Base-by-base conservation (phyloP, 768 basidiomycete species). In the Panus rudis region DNA sequence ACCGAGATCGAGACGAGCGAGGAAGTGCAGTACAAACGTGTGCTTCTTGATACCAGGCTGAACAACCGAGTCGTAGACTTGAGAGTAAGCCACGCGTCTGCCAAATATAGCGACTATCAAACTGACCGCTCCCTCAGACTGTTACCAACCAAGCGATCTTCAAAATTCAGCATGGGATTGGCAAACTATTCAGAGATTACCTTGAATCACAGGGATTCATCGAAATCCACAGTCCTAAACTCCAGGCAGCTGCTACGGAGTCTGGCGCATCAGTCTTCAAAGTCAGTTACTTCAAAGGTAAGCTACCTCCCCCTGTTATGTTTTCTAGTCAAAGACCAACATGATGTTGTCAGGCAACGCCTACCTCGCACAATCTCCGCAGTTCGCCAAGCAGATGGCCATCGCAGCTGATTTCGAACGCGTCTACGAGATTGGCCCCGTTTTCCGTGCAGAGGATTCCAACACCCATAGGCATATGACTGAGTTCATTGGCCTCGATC, bases 391-490 rank as follows among this genome's bases (percentile, higher is more conserved):
- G 65, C 96, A 99, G 66, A 99, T 99, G 96, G 89, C 87, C 47
- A 98, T 99, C 55, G 92, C 96, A 25, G 92, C 91, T 42, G 96
- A 98, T 67, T 92, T 98, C 59, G 96, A 98, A 63, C 79, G 92
- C 24, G 96, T 99, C 6, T 99, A 93, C 66, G 96, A 99, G 66
- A 92, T 99, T 48, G 96, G 83, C 0, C 80, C 84, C 43, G 94
- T 98, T 43, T 98, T 98, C 73, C 90, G 96, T 49, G 96, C 96
- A 13, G 96, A 98, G 65, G 81, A 98, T 63, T 85, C 94, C 37
- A 91, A 93, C 65, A 98, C 96, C 3, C 91, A 97, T 61, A 86
- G 96, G 39, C 96, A 99, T 70, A 73, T 99, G 68, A 98, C 96
- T 16, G 96, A 99, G 64, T 99, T 97, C 65, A 86, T 92, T 51